Percentiles rank a stretch among this genome's conserved stretches.
These are phyloP conservation scores for Scedosporium apiospermum DNA, from an alignment of 2,329 filamentous ascomycete species.

Conservation along the genomic window DNA sequence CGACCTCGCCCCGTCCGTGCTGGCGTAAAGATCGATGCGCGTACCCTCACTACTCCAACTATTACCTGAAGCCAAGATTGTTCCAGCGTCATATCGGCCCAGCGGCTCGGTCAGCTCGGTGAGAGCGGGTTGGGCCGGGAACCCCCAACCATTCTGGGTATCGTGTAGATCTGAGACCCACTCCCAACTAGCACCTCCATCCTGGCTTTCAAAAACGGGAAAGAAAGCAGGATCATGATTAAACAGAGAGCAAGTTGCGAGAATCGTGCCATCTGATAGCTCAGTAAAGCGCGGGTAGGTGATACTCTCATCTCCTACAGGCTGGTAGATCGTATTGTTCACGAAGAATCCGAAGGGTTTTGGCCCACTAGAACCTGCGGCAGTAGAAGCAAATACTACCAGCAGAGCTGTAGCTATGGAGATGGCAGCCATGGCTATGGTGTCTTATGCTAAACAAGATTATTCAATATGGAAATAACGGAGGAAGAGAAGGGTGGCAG, in stretches of 20 bases:
- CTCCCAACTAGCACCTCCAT: conserved; percentile 50
- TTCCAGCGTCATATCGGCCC: conserved; percentile 50
- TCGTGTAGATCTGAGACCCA: conserved; percentile 55
- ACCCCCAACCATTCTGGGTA: conserved; percentile 52
- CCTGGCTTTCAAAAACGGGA: conserved; percentile 41
- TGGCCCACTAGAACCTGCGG: neutral
- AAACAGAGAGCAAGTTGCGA: neutral
- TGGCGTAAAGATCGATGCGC: conserved; percentile 61
- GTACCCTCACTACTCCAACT: conserved; percentile 51
- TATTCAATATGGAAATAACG: neutral
- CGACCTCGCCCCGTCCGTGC: conserved; percentile 46
- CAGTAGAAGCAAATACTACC: neutral
- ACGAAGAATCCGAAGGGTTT: conserved; percentile 2
- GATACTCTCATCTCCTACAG: neutral
- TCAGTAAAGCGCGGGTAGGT: conserved; percentile 3
- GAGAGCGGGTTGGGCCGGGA: conserved; percentile 63
- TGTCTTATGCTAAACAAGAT: neutral
- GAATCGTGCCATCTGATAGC: conserved; percentile 1
- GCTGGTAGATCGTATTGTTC: conserved; percentile 5
- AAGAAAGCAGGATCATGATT: conserved; percentile 24
- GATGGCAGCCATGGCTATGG: neutral
- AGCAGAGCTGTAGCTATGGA: neutral
- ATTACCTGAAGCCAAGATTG: conserved; percentile 52
- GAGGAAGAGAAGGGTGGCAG: neutral
- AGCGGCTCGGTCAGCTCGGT: conserved; percentile 51